Evolutionary conservation across 441 rosid species (phyloP).

Genomic region (Iberis amara): DNA sequence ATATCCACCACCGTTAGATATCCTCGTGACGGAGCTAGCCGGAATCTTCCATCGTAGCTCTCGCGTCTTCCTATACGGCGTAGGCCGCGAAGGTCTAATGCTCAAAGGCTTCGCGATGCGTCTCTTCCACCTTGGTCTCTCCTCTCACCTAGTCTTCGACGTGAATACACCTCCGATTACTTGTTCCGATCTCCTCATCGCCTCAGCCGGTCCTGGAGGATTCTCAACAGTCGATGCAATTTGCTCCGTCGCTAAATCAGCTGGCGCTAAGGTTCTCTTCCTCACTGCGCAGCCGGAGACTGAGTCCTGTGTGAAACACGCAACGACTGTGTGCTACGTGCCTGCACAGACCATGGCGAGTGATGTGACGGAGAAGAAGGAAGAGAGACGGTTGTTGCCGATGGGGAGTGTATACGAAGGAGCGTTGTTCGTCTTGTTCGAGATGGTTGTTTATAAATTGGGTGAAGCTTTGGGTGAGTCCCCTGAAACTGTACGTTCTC

Average conservation of each 20-base stretch:
- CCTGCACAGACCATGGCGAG: conserved; percentile 83
- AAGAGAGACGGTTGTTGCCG: conserved; percentile 50
- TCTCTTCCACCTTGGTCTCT: conserved; percentile 67
- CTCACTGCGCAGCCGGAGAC: conserved; percentile 65
- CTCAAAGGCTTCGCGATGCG: conserved; percentile 79
- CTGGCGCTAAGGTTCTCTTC: conserved; percentile 54
- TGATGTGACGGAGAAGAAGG: conserved; percentile 22
- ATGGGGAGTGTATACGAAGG: conserved; percentile 92
- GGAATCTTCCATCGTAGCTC: conserved; percentile 40
- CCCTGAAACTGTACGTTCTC: conserved; percentile 56
- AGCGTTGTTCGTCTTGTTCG: conserved; percentile 78
- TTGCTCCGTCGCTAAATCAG: conserved; percentile 52
- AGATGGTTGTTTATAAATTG: conserved; percentile 67
- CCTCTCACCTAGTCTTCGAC: conserved; percentile 72
- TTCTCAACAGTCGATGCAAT: conserved; percentile 86
- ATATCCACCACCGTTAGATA: conserved; percentile 47
- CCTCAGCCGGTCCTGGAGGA: conserved; percentile 85
- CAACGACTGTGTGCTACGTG: conserved; percentile 53
- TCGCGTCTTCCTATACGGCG: conserved; percentile 67
- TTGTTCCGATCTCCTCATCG: conserved; percentile 56
- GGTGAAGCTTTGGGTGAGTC: conserved; percentile 56
- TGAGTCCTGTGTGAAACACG: conserved; percentile 56
- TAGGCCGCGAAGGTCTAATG: conserved; percentile 86
- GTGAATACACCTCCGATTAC: conserved; percentile 77
- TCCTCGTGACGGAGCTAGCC: conserved; percentile 46